Conservation (phyloP, 805 yeast species). For the Clavispora phyllophila region DNA sequence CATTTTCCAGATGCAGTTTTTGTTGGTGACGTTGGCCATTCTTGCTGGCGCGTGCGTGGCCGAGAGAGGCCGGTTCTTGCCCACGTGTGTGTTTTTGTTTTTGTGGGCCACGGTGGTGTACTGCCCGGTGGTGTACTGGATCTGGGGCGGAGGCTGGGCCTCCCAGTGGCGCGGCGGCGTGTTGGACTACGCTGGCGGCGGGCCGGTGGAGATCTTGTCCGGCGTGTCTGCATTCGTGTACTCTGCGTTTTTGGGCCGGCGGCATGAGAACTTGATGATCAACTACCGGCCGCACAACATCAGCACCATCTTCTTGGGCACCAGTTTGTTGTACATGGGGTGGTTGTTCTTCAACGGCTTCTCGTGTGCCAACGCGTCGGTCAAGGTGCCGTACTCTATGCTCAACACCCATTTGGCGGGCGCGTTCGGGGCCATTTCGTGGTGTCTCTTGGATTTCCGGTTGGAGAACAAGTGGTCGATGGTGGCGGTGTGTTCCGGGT, state of each 20-base stretch:
- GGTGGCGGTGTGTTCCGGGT: constrained; percentile 92
- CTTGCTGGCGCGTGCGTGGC: constrained; percentile 83
- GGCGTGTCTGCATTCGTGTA: constrained; percentile 90
- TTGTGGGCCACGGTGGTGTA: constrained; percentile 89
- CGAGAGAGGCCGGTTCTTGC: constrained; percentile 86
- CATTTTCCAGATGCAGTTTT: constrained; percentile 83
- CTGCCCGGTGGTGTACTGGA: constrained; percentile 94
- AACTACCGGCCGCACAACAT: constrained; percentile 95
- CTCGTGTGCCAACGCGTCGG: constrained; percentile 74
- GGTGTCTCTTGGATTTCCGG: constrained; percentile 88
- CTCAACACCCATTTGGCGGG: constrained; percentile 90
- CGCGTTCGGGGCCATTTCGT: constrained; percentile 82
- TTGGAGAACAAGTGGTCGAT: constrained; percentile 89
- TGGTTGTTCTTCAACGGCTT: constrained; percentile 97
- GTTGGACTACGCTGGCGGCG: constrained; percentile 96
- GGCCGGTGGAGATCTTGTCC: constrained; percentile 89
- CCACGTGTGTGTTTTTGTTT: constrained; percentile 76
- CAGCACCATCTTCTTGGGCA: constrained; percentile 84
- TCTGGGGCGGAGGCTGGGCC: constrained; percentile 97
- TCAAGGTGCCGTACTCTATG: constrained; percentile 83
- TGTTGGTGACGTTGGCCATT: constrained; percentile 88
- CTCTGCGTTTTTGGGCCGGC: constrained; percentile 72
- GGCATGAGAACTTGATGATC: constrained; percentile 70
- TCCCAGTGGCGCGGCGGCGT: constrained; percentile 72
- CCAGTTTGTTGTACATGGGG: constrained; percentile 83